phyloP scores from a whole-genome alignment of 257 asterid genomes.

The Penstemon eatonii region DNA sequence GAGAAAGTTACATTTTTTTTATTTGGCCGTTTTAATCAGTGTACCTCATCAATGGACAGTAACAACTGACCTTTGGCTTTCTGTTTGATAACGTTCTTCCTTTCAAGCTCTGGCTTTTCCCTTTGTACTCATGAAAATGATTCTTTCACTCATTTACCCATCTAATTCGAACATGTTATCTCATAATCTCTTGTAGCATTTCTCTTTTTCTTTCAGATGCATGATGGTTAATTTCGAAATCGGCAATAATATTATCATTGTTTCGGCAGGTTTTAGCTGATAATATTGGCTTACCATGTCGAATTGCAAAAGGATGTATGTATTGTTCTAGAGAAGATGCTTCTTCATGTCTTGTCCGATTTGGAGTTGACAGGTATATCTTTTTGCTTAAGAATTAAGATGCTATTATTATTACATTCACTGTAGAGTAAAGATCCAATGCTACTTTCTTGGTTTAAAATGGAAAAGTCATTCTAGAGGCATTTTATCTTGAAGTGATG shows the following conservation, averaged over 20 bases:
- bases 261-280: conserved; percentile 88
- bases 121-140: background rate
- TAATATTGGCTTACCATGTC: conserved; percentile 85
- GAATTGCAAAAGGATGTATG: conserved; percentile 94
- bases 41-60: conserved; percentile 1
- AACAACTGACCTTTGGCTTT: background rate
- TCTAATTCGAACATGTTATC: background rate
- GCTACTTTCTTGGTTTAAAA: conserved; percentile 13
- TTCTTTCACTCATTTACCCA: background rate
- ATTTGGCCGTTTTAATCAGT: conserved; percentile 11
- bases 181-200: background rate
- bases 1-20: conserved; percentile 13
- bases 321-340: conserved; percentile 78
- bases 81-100: conserved; percentile 6
- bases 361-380: conserved; percentile 79
- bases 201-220: conserved; percentile 14
- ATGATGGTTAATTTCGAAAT: conserved; percentile 16
- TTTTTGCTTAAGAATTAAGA: conserved; percentile 20
- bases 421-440: conserved; percentile 5
- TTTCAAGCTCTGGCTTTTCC: conserved; percentile 8
- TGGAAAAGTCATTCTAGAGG: conserved; percentile 10
- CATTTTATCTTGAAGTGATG: conserved; percentile 17
- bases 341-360: conserved; percentile 92
- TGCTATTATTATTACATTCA: conserved; percentile 12
- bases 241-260: conserved; percentile 27